Conservation (phyloP, 805 yeast genomes). For the Ascoidea tarda region DNA sequence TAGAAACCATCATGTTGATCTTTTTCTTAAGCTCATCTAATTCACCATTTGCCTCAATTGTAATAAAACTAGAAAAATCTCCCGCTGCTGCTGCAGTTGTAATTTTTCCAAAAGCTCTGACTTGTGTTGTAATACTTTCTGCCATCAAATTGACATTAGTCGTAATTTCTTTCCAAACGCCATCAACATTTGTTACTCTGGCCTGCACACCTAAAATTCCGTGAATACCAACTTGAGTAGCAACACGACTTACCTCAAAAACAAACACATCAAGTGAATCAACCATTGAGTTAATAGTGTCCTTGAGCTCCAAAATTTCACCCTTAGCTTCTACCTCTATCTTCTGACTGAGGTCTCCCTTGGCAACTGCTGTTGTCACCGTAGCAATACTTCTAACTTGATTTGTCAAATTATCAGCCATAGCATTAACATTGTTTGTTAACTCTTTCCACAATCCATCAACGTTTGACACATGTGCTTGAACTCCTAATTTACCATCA, state of each 20-base stretch:
- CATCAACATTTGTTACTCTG: conserved; percentile 82
- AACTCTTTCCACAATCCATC: conserved; percentile 82
- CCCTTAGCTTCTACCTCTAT: conserved; percentile 87
- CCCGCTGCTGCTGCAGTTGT: conserved; percentile 94
- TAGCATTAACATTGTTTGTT: conserved; percentile 73
- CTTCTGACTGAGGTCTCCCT: conserved; percentile 76
- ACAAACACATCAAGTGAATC: conserved; percentile 82
- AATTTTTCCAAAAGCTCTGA: conserved; percentile 84
- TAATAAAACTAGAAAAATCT: conserved; percentile 78
- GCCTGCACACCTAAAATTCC: conserved; percentile 91
- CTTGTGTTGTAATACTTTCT: conserved; percentile 82
- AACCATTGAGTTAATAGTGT: conserved; percentile 87
- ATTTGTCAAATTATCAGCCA: conserved; percentile 78
- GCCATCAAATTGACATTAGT: conserved; percentile 92
- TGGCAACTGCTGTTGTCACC: conserved; percentile 85
- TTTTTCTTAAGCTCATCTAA: conserved; percentile 49
- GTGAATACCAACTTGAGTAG: conserved; percentile 85
- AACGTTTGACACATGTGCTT: conserved; percentile 69
- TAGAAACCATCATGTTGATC: conserved; percentile 71
- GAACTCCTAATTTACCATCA: conserved; percentile 82
- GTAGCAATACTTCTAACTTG: conserved; percentile 85
- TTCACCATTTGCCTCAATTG: conserved; percentile 87
- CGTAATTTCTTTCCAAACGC: conserved; percentile 83
- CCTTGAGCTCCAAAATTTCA: conserved; percentile 72
- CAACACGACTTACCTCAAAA: conserved; percentile 78